These are phyloP conservation scores for Conticribra guillardii DNA, from an alignment of 108 stramenopile genomes.

Conservation along the genomic window DNA sequence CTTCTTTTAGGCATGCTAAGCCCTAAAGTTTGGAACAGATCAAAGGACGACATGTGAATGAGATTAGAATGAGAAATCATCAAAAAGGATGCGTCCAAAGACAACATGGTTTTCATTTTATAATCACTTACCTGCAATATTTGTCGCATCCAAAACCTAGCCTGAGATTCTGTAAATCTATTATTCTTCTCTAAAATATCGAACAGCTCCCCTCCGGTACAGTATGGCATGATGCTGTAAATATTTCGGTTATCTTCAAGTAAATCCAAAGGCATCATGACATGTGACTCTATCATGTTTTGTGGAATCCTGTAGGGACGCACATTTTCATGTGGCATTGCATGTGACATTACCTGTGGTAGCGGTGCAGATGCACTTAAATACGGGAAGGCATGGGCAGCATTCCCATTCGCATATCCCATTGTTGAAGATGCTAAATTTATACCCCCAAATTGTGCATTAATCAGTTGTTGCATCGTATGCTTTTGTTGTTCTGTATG, in stretches of 20 bases:
- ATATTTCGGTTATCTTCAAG: constrained; percentile 83
- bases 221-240: constrained; percentile 91
- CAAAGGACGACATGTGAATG: constrained; percentile 7
- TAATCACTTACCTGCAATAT: constrained; percentile 68
- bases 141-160: constrained; percentile 88
- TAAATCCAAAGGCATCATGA: constrained; percentile 83
- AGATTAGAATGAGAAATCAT: background rate
- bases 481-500: constrained; percentile 24
- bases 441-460: constrained; percentile 26
- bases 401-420: background rate
- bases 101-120: no score
- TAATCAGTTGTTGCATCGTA: constrained; percentile 13
- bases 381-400: background rate
- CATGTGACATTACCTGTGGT: constrained; percentile 1
- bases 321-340: constrained; percentile 20
- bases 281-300: constrained; percentile 62
- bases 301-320: constrained; percentile 18
- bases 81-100: no score
- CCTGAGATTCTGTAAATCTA: constrained; percentile 76
- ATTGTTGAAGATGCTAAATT: constrained; percentile 14
- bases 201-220: constrained; percentile 89
- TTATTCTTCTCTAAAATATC: constrained; percentile 76
- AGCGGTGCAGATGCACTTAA: background rate
- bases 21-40: constrained; percentile 51
- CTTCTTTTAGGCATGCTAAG: constrained; percentile 76